These are phyloP conservation scores for Aspergillus carlsbadensis DNA, from an alignment of 495 filamentous ascomycete species.

Conservation along the genomic window DNA sequence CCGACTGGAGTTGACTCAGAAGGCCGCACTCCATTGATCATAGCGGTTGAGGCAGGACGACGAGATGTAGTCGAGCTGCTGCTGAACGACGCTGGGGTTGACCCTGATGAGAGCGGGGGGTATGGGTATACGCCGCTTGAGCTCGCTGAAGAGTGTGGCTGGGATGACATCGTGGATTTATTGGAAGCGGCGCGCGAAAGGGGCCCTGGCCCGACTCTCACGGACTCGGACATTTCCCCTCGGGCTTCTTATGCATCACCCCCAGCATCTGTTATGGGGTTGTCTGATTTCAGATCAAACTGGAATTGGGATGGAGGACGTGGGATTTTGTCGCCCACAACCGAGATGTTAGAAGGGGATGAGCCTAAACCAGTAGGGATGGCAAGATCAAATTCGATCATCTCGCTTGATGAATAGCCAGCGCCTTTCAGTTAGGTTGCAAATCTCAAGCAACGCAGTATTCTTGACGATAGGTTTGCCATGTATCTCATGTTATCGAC, in stretches of 20 bases:
- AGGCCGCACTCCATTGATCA: constrained; percentile 3
- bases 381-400: too few species aligned
- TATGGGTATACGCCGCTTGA: constrained; percentile 4
- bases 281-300: neutral
- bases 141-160: constrained; percentile 6
- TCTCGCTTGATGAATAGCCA: too few species aligned
- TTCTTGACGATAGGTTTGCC: too few species aligned
- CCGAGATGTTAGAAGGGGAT: too few species aligned
- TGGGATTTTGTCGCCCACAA: too few species aligned
- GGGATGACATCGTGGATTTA: constrained; percentile 8
- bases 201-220: neutral
- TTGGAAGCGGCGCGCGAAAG: neutral
- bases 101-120: neutral
- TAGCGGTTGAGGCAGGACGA: constrained; percentile 3
- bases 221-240: neutral
- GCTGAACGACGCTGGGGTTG: constrained; percentile 3
- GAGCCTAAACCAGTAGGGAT: too few species aligned
- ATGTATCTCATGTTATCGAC: too few species aligned
- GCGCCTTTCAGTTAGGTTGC: too few species aligned
- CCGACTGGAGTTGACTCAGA: neutral
- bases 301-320: neutral
- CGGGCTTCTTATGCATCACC: neutral
- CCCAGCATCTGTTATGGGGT: neutral
- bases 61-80: neutral
- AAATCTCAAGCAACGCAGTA: too few species aligned